Conservation (phyloP, 1,284 basidiomycete species). For the Cutaneotrichosporon cavernicola region DNA sequence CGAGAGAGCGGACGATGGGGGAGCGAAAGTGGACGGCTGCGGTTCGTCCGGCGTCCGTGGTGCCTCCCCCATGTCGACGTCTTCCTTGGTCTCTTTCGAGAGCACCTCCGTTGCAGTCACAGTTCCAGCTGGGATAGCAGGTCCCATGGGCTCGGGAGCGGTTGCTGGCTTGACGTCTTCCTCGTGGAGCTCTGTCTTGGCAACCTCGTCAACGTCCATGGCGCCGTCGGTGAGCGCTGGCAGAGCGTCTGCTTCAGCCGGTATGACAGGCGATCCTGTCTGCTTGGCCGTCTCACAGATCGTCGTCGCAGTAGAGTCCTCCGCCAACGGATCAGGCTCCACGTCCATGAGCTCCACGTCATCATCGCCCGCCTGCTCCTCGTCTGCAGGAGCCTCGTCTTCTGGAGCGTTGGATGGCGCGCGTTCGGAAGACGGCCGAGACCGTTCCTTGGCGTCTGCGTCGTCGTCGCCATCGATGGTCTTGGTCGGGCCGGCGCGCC, state of each 20-base stretch:
- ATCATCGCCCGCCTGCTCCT: not conserved
- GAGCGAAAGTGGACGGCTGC: not conserved
- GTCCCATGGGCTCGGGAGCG: not conserved
- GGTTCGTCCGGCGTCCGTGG: conserved; percentile 3
- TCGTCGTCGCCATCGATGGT: conserved; percentile 11
- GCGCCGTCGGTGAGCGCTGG: conserved; percentile 12
- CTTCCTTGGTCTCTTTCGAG: conserved; percentile 1
- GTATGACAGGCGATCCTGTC: not conserved
- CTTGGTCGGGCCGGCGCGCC: conserved; percentile 22
- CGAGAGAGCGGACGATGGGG: conserved; percentile 21
- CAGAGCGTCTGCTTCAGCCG: too few species aligned
- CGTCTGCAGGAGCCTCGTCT: not conserved
- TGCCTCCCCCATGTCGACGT: conserved; percentile 5
- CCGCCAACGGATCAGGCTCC: conserved; percentile 44
- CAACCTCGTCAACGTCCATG: conserved; percentile 19
- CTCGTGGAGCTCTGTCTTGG: not conserved
- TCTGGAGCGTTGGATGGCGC: not conserved
- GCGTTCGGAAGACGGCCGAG: conserved; percentile 1
- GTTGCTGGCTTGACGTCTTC: not conserved
- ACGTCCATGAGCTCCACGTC: conserved; percentile 24
- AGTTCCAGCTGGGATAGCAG: not conserved
- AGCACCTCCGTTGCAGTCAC: not conserved
- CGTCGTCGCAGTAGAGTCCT: conserved; percentile 20
- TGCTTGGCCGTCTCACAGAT: conserved; percentile 8
- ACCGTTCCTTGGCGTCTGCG: conserved; percentile 3